phyloP scores from a whole-genome alignment of 2,329 filamentous ascomycete species.

The Ophidiomyces ophidiicola region DNA sequence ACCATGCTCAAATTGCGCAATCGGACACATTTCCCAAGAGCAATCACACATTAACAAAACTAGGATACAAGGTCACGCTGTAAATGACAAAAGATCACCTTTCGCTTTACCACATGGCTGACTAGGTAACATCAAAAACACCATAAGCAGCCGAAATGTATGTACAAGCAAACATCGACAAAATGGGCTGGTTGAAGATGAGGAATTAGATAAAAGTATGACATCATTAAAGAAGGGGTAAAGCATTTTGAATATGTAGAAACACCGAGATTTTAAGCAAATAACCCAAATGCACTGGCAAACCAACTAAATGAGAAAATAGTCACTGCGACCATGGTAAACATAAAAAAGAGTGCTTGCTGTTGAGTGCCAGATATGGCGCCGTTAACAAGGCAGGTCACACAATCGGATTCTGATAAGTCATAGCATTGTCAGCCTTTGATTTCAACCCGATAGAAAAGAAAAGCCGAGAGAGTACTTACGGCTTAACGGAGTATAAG shows the following conservation, averaged over 20 bases:
- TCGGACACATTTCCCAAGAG: not conserved
- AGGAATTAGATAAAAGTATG: not conserved
- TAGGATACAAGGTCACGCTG: not conserved
- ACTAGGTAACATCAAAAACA: too few relatives aligned
- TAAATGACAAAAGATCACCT: not conserved
- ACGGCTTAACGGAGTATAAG: constrained; percentile 41
- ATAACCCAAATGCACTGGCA: constrained; percentile 30
- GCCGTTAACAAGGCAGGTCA: constrained; percentile 38
- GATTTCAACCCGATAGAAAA: constrained; percentile 10
- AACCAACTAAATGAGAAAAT: constrained; percentile 47
- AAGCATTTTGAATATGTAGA: not conserved
- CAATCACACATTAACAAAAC: not conserved
- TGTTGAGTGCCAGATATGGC: constrained; percentile 43
- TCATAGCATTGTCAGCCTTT: not conserved
- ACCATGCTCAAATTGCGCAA: not conserved
- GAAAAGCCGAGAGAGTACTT: constrained; percentile 19
- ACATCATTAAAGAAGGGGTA: not conserved
- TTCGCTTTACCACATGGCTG: not conserved
- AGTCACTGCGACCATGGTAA: constrained; percentile 46
- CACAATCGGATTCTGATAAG: constrained; percentile 41
- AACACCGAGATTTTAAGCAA: constrained; percentile 7
- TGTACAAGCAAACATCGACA: too few relatives aligned
- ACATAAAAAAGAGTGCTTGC: constrained; percentile 44
- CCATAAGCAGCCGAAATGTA: too few relatives aligned
- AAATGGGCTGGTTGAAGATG: too few relatives aligned